Base-by-base conservation (phyloP, 169 alveolate species). In the Babesia bigemina region DNA sequence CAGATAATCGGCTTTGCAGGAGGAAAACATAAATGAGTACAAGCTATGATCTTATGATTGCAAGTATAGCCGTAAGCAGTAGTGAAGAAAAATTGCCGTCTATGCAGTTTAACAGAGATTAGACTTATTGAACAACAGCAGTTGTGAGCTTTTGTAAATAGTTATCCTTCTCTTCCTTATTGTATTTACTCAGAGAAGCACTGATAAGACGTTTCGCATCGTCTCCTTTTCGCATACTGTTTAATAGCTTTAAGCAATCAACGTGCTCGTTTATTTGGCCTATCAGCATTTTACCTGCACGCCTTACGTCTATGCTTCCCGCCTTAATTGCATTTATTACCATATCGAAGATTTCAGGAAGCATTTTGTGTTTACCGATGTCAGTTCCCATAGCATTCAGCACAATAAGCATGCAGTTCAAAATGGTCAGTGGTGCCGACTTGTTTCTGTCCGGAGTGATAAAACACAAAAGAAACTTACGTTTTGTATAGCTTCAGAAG, bases 341-440 rank as follows among this genome's bases (percentile, higher is more conserved):
- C 24, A 55, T 53, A 26, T 55, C 82, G 24, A 75, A 39, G 21
- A 83, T 67, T 19, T 70, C 90, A 3, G 36, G 59, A 14, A 83
- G 45, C 26, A 19, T 8, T 56, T 75, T 83, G 55, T 75, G 86
- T 52, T 65, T 73, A 22, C 14, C 45, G 2, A 75, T 29, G 53
- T 57, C 47, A 36, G 63, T 47, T n/a, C 86, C 86, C 76, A 75
- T 47, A 24, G 77, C 53, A 58, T 83, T 71, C 70, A 70, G n/a
- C 57, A 75, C 29, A 55, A 83, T 70, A 29, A 75, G 39, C 71
- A 75, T 48, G 56, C 84, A 75, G 45, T 63, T 75, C 59, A 83
- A 44, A 12, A 69, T n/a, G 33, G 66, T 42, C 8, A 42, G 39
- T 21, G 67, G 86, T 12, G 73, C 61, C 44, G 86, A 44, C 61